Percentiles rank a stretch among this genome's conserved stretches.
Conservation (phyloP, 1,284 basidiomycete species). For the Ceratobasidium theobromae region DNA sequence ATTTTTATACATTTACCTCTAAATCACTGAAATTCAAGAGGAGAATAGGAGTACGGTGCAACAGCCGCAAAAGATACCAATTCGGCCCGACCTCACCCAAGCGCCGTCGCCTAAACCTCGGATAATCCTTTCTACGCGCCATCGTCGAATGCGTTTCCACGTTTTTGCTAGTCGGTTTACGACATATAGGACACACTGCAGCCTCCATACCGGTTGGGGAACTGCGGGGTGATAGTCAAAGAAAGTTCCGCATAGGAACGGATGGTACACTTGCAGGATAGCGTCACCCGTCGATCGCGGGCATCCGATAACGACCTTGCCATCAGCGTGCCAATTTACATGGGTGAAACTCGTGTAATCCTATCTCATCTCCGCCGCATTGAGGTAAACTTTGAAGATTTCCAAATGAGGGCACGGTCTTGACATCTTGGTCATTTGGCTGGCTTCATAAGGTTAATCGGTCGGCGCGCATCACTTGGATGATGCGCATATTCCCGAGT, state of each 20-base stretch:
- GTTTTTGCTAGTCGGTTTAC: no score
- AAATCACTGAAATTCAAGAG: conserved; percentile 1
- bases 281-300: background rate
- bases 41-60: background rate
- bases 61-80: background rate
- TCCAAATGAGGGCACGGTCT: background rate
- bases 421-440: background rate
- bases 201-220: background rate
- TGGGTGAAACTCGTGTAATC: no score
- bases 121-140: conserved; percentile 16
- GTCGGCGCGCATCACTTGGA: background rate
- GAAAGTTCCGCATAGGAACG: background rate
- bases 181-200: conserved; percentile 2
- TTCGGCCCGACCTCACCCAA: conserved; percentile 1
- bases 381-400: background rate
- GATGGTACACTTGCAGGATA: no score
- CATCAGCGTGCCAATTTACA: no score
- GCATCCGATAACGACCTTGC: background rate
- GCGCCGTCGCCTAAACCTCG: conserved; percentile 9
- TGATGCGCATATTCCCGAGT: background rate
- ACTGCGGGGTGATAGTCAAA: conserved; percentile 9
- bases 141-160: background rate
- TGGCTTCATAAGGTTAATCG: background rate
- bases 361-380: background rate
- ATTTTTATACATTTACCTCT: background rate